phyloP scores from a whole-genome alignment of 176 grass and related monocot genomes.

The Elymus sibiricus region DNA sequence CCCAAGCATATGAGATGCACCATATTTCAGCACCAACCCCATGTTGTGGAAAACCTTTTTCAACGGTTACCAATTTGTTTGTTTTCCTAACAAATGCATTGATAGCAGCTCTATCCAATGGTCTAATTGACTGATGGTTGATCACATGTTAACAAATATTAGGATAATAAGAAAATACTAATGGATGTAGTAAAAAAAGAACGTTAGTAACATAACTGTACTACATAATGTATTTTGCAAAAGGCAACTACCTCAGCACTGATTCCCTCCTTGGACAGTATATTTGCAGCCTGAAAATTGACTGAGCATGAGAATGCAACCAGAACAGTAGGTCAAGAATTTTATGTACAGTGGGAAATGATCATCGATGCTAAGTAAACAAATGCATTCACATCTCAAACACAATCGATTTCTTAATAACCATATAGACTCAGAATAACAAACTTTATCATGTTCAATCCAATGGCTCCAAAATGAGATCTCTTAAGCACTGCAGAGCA shows the following conservation, averaged over 20 bases:
- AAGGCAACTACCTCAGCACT: constrained; percentile 74
- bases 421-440: no score
- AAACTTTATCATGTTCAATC: no score
- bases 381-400: no score
- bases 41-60: constrained; percentile 94
- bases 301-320: no score
- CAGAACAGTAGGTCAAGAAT: no score
- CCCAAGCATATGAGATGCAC: constrained; percentile 13
- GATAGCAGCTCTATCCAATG: constrained; percentile 76
- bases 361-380: no score
- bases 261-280: constrained; percentile 91
- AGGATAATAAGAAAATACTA: not conserved
- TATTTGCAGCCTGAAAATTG: constrained; percentile 89
- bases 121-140: constrained; percentile 89
- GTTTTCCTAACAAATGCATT: constrained; percentile 90
- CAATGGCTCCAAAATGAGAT: no score
- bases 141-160: constrained; percentile 63
- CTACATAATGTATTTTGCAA: not conserved
- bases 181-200: not conserved
- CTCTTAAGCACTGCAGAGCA: no score
- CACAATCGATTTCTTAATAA: not conserved
- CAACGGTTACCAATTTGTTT: constrained; percentile 79
- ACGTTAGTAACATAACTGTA: not conserved
- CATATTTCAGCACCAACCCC: constrained; percentile 94
- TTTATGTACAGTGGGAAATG: no score